These are phyloP conservation scores for Aspergillus hiratsukae DNA, from an alignment of 2,329 filamentous ascomycete genomes.

Conservation along the genomic window DNA sequence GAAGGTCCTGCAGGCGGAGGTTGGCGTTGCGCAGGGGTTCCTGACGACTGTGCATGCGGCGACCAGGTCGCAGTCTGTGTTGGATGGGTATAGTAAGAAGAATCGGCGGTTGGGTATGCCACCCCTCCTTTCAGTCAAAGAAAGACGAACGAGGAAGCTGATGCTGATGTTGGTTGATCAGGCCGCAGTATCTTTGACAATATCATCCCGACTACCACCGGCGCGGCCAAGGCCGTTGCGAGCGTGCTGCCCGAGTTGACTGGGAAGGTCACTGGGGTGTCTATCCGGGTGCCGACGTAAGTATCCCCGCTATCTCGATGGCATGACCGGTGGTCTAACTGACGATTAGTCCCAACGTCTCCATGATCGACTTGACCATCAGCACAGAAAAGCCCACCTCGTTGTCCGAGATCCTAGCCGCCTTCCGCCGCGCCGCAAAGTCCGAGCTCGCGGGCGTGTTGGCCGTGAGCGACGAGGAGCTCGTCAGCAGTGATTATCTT, in stretches of 20 bases:
- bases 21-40: constrained; percentile 29
- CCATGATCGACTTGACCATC: constrained; percentile 85
- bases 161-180: too few relatives aligned
- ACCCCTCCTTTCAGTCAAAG: too few relatives aligned
- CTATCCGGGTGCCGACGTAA: constrained; percentile 82
- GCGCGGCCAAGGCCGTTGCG: constrained; percentile 92
- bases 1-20: constrained; percentile 27
- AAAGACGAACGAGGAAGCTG: too few relatives aligned
- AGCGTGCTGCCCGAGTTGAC: constrained; percentile 91
- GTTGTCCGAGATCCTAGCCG: constrained; percentile 20
- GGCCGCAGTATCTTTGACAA: constrained; percentile 91
- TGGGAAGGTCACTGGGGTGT: constrained; percentile 94
- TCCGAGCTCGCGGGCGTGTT: constrained; percentile 58
- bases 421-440: constrained; percentile 39
- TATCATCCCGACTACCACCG: constrained; percentile 91
- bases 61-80: constrained; percentile 28
- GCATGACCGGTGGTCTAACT: neutral
- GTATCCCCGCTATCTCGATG: neutral
- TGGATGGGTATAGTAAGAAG: constrained; percentile 34
- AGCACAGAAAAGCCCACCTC: constrained; percentile 72
- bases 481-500: constrained; percentile 83
- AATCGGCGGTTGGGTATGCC: constrained; percentile 21
- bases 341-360: constrained; percentile 66
- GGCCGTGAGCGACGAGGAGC: constrained; percentile 82
- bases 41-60: constrained; percentile 30